A percentile compares a stretch with the other conserved stretches of the same genome.
Evolutionary conservation across 192 early-diverging fungal genomes (phyloP).

Genomic region (Rhizophagus prolifer): DNA sequence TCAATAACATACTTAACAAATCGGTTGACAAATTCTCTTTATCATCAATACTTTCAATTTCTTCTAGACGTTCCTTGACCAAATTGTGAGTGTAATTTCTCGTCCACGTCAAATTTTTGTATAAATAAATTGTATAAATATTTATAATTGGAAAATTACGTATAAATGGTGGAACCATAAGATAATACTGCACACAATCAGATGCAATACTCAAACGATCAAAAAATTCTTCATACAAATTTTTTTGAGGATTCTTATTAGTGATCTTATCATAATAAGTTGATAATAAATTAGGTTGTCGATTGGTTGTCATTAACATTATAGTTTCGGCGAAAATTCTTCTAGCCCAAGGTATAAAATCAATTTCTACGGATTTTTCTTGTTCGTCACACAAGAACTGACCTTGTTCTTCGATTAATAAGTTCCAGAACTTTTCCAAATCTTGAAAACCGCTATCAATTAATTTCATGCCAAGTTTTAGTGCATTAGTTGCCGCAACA

Average conservation of each 20-base stretch:
- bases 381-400: not conserved
- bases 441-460: not conserved
- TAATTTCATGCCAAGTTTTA: not conserved
- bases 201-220: slow-evolving; percentile 12
- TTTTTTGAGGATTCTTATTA: not conserved
- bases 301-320: not conserved
- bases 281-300: slow-evolving; percentile 2
- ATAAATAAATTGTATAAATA: not conserved
- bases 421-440: slow-evolving; percentile 12
- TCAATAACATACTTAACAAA: slow-evolving; percentile 10
- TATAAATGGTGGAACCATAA: slow-evolving; percentile 8
- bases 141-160: slow-evolving; percentile 15
- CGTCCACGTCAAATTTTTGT: slow-evolving; percentile 12
- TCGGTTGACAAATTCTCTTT: not conserved
- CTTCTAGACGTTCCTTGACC: slow-evolving; percentile 1
- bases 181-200: slow-evolving; percentile 24
- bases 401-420: not conserved
- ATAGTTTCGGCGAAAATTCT: slow-evolving; percentile 10
- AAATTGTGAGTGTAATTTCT: slow-evolving; percentile 7
- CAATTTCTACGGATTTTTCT: slow-evolving; percentile 5
- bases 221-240: slow-evolving; percentile 15
- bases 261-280: slow-evolving; percentile 1
- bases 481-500: not conserved
- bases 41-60: not conserved
- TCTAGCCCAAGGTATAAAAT: slow-evolving; percentile 13